phyloP scores from a whole-genome alignment of 306 rosid genomes.

The Cyclanthera cordifolia region DNA sequence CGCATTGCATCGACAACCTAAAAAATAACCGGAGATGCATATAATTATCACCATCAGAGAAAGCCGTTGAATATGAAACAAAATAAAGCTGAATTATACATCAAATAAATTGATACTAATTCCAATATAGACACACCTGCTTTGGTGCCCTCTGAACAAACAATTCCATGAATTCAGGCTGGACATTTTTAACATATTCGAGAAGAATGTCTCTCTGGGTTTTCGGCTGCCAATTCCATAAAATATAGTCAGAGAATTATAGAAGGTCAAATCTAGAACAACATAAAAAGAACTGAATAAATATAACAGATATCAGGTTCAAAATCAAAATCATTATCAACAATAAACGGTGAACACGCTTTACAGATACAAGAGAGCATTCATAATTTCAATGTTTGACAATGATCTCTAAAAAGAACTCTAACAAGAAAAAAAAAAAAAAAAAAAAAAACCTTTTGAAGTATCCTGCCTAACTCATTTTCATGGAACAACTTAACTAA shows the following conservation, averaged over 20 bases:
- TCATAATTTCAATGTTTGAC: background rate
- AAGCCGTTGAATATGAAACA: background rate
- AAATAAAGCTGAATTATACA: background rate
- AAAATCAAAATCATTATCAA: background rate
- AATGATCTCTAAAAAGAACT: background rate
- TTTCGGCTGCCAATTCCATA: slow-evolving; percentile 50
- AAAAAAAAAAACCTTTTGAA: too few species aligned
- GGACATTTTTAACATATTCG: slow-evolving; percentile 89
- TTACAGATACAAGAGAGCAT: background rate
- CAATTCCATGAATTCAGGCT: slow-evolving; percentile 96
- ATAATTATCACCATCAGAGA: background rate
- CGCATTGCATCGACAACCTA: slow-evolving; percentile 99
- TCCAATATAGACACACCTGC: slow-evolving; percentile 35
- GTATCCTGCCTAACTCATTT: background rate
- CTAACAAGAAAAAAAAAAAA: too few species aligned
- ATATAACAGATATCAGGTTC: slow-evolving; percentile 4
- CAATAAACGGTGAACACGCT: background rate
- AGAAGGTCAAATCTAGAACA: slow-evolving; percentile 2
- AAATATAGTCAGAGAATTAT: background rate
- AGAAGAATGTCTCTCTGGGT: slow-evolving; percentile 78
- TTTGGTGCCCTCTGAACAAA: slow-evolving; percentile 92
- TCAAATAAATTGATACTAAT: background rate
- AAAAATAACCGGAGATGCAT: slow-evolving; percentile 8
- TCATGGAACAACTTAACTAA: background rate
- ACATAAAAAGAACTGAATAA: background rate